phyloP scores from a whole-genome alignment of 2,329 filamentous ascomycete species.

The Botrytis hyacinthi region DNA sequence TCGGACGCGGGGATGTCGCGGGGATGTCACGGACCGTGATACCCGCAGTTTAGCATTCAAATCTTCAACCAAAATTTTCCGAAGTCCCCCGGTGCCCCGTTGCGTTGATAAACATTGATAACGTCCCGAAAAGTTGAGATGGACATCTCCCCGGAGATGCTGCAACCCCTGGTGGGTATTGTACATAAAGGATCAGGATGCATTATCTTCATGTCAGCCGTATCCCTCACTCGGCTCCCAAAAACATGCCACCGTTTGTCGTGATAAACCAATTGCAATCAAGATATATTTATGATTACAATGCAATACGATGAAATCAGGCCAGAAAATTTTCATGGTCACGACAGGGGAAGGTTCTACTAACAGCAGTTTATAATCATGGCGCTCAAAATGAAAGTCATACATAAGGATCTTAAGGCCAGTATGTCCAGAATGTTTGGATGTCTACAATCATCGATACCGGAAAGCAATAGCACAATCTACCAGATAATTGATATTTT shows the following conservation, averaged over 20 bases:
- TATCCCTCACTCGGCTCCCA: background rate
- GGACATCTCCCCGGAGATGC: constrained; percentile 15
- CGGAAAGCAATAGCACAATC: too few relatives aligned
- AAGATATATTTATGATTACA: background rate
- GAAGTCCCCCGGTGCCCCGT: background rate
- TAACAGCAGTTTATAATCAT: background rate
- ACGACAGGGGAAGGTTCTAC: background rate
- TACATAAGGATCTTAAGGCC: background rate
- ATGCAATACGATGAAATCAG: background rate
- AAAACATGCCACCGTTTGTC: background rate
- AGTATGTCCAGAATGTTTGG: background rate
- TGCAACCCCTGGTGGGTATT: background rate
- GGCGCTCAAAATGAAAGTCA: background rate
- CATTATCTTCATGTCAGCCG: too few relatives aligned
- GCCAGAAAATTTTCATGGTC: background rate
- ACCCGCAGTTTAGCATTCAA: background rate
- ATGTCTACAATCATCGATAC: background rate
- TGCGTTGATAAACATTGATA: background rate
- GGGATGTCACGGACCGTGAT: constrained; percentile 8
- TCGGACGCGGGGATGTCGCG: background rate
- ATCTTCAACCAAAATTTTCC: background rate
- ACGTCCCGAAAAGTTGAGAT: background rate
- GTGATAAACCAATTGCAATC: background rate
- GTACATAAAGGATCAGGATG: background rate
- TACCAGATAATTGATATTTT: constrained; percentile 20